phyloP scores from a whole-genome alignment of 1,284 basidiomycete genomes.

The Ganoderma meredithae region DNA sequence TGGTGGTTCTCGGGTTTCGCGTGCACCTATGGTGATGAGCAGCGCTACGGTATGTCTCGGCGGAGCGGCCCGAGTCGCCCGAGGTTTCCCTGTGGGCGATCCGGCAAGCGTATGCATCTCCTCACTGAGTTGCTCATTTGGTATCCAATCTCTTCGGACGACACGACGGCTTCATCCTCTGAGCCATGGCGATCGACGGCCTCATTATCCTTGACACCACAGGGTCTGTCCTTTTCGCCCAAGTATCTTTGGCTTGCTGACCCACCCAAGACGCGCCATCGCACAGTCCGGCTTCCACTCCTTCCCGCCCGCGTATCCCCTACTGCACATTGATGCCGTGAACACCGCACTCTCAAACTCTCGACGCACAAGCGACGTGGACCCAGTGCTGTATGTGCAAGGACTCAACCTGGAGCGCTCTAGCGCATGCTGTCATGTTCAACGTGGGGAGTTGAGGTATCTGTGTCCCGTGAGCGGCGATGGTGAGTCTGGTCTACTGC shows the following conservation, averaged over 20 bases:
- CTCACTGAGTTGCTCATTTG: background rate
- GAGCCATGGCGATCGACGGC: slow-evolving; percentile 83
- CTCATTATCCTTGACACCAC: slow-evolving; percentile 87
- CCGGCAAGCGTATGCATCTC: background rate
- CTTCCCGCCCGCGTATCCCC: slow-evolving; percentile 78
- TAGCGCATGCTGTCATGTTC: slow-evolving; percentile 84
- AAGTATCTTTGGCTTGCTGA: slow-evolving; percentile 13
- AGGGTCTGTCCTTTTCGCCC: slow-evolving; percentile 59
- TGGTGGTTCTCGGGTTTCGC: too few relatives aligned
- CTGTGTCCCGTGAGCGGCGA: slow-evolving; percentile 85
- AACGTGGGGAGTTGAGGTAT: slow-evolving; percentile 78
- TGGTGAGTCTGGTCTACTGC: slow-evolving; percentile 53
- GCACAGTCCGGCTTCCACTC: slow-evolving; percentile 92
- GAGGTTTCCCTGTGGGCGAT: background rate
- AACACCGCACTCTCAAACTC: slow-evolving; percentile 75
- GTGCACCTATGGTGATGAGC: too few relatives aligned
- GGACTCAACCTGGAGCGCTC: slow-evolving; percentile 55
- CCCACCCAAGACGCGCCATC: slow-evolving; percentile 73
- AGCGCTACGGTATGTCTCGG: background rate
- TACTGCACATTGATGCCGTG: slow-evolving; percentile 87
- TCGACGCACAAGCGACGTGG: slow-evolving; percentile 59
- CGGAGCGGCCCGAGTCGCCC: background rate
- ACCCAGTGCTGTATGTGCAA: slow-evolving; percentile 75
- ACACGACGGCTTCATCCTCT: background rate
- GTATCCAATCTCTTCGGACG: background rate